A percentile compares a stretch with the other conserved stretches of the same genome.
Conservation (phyloP, 352 stramenopile genomes). For the Pythium aquatile region DNA sequence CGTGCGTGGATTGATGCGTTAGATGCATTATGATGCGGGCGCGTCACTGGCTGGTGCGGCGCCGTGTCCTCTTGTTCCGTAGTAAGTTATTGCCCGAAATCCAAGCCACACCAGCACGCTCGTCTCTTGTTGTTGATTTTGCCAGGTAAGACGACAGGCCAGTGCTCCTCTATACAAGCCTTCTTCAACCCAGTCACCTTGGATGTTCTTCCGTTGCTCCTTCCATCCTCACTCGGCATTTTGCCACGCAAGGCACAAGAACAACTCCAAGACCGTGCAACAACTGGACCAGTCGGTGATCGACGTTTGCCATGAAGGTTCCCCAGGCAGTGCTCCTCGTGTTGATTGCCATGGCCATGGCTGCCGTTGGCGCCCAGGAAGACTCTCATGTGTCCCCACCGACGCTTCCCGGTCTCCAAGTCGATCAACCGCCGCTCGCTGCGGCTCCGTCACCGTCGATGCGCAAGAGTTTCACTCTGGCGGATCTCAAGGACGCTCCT, state of each 20-base stretch:
- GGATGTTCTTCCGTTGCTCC: not conserved
- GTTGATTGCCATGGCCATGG: not conserved
- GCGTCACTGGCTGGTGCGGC: not conserved
- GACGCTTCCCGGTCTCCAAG: not conserved
- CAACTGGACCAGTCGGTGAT: too few relatives aligned
- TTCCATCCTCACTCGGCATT: not conserved
- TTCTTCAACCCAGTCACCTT: too few relatives aligned
- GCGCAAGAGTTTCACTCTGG: not conserved
- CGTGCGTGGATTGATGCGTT: not conserved
- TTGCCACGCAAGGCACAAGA: not conserved
- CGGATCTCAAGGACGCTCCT: not conserved
- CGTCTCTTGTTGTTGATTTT: constrained; percentile 1
- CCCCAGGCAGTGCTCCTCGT: not conserved
- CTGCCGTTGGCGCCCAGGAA: not conserved
- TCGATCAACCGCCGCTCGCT: not conserved
- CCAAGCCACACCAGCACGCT: not conserved
- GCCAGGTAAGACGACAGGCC: not conserved
- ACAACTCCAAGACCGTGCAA: not conserved
- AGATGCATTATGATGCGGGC: constrained; percentile 2
- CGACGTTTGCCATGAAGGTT: not conserved
- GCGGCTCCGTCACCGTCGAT: not conserved
- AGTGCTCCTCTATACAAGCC: too few relatives aligned
- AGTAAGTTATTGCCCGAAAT: not conserved
- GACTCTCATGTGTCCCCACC: not conserved
- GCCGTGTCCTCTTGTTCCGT: not conserved